Conservation (phyloP, 345 rosid species). For the Arabis hirsuta region DNA sequence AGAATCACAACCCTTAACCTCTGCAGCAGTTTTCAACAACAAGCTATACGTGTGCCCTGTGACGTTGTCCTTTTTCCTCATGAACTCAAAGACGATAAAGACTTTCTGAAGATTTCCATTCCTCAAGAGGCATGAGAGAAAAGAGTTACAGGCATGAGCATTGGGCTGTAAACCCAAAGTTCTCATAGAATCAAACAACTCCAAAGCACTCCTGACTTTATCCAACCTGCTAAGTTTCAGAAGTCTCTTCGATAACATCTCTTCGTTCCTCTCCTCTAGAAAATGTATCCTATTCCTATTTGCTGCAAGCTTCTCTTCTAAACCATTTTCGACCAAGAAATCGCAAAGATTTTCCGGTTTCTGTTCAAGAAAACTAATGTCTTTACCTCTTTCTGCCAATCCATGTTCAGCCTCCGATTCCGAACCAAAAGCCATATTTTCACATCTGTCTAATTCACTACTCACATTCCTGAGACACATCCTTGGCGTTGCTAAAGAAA, state of each 20-base stretch:
- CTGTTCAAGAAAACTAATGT: constrained; percentile 22
- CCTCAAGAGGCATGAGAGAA: constrained; percentile 71
- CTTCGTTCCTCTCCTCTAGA: constrained; percentile 72
- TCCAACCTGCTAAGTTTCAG: constrained; percentile 73
- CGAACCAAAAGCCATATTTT: constrained; percentile 12
- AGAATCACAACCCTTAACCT: constrained; percentile 55
- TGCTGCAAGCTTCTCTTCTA: constrained; percentile 24
- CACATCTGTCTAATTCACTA: constrained; percentile 8
- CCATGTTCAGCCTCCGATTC: not conserved
- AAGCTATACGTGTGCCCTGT: constrained; percentile 71
- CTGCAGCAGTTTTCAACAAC: constrained; percentile 67
- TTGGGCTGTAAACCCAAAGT: constrained; percentile 52
- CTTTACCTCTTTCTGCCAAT: constrained; percentile 29
- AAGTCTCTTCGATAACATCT: constrained; percentile 65
- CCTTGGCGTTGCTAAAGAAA: constrained; percentile 3
- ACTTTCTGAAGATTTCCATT: constrained; percentile 51
- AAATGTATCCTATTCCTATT: constrained; percentile 47
- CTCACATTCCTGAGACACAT: constrained; percentile 7
- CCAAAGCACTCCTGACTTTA: constrained; percentile 71
- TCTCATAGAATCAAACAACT: constrained; percentile 65
- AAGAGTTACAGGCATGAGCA: constrained; percentile 70
- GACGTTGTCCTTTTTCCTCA: constrained; percentile 52
- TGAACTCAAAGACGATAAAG: constrained; percentile 58
- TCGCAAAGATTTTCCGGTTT: constrained; percentile 48
- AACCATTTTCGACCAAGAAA: constrained; percentile 14